Conservation (phyloP, 2,329 filamentous ascomycete species). For the Elsinoe fawcettii region DNA sequence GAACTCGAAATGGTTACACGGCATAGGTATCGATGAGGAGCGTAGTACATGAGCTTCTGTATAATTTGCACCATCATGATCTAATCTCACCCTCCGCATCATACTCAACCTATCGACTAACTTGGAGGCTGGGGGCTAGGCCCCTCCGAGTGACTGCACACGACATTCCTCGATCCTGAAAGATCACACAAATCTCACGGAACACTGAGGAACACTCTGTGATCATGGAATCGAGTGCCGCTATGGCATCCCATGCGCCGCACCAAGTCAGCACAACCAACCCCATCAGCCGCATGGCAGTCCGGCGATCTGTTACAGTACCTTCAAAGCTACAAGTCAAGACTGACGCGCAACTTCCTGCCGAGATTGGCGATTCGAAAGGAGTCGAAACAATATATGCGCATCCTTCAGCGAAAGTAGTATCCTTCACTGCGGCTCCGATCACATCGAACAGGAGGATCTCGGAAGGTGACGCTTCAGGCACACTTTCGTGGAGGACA, state of each 20-base stretch:
- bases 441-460: conserved; percentile 25
- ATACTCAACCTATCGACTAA: background rate
- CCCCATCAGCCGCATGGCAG: conserved; percentile 22
- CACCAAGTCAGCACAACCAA: background rate
- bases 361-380: conserved; percentile 31
- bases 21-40: background rate
- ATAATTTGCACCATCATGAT: background rate
- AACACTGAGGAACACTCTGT: background rate
- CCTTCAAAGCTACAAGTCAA: conserved; percentile 34
- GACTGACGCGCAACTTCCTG: conserved; percentile 24
- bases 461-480: conserved; percentile 34
- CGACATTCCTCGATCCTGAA: conserved; percentile 4
- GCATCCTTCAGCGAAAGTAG: conserved; percentile 64
- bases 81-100: background rate
- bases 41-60: background rate
- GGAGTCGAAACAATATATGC: conserved; percentile 65
- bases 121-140: conserved; percentile 3
- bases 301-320: conserved; percentile 43
- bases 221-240: background rate
- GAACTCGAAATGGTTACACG: background rate
- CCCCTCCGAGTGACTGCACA: background rate
- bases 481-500: conserved; percentile 64
- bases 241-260: conserved; percentile 3
- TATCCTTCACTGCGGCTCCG: conserved; percentile 48
- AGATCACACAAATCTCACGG: background rate